Evolutionary conservation across 208 protist species (phyloP).

Genomic region (Wallacemonas rigidus): DNA sequence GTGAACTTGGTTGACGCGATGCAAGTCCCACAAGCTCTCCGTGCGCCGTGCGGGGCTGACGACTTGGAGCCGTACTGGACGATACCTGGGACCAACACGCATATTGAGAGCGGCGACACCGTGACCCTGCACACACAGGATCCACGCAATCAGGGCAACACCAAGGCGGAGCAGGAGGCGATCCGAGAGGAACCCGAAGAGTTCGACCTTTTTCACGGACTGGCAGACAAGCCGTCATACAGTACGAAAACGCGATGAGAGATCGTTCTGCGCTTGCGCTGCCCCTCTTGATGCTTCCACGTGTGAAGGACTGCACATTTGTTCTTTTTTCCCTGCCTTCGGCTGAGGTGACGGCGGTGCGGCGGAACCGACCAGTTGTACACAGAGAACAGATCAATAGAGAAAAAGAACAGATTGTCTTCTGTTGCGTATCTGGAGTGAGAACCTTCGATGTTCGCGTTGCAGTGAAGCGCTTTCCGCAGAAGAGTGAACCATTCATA

Average conservation of each 20-base stretch:
- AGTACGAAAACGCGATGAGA: slow-evolving; percentile 21
- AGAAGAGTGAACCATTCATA: not conserved
- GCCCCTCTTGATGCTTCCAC: not conserved
- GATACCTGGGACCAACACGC: slow-evolving; percentile 83
- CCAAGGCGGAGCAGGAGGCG: slow-evolving; percentile 78
- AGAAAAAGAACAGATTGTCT: too few species aligned
- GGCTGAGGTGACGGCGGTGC: not conserved
- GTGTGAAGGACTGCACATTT: not conserved
- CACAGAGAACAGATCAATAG: too few species aligned
- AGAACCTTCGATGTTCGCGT: too few species aligned
- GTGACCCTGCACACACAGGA: slow-evolving; percentile 39
- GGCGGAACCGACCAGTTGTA: too few species aligned
- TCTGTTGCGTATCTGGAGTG: too few species aligned
- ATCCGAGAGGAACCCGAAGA: slow-evolving; percentile 76
- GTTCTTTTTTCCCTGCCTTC: not conserved
- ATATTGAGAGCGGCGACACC: slow-evolving; percentile 74
- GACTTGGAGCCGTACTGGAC: slow-evolving; percentile 89
- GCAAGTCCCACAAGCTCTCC: slow-evolving; percentile 57
- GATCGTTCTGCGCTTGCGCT: not conserved
- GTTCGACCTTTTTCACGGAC: slow-evolving; percentile 86
- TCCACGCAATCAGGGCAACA: slow-evolving; percentile 24
- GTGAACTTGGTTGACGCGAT: slow-evolving; percentile 83
- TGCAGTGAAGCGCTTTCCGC: not conserved
- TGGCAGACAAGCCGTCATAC: slow-evolving; percentile 76
- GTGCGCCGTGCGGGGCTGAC: slow-evolving; percentile 56